phyloP scores from a whole-genome alignment of 495 filamentous ascomycete genomes.

The Rhizodiscina lignyota region DNA sequence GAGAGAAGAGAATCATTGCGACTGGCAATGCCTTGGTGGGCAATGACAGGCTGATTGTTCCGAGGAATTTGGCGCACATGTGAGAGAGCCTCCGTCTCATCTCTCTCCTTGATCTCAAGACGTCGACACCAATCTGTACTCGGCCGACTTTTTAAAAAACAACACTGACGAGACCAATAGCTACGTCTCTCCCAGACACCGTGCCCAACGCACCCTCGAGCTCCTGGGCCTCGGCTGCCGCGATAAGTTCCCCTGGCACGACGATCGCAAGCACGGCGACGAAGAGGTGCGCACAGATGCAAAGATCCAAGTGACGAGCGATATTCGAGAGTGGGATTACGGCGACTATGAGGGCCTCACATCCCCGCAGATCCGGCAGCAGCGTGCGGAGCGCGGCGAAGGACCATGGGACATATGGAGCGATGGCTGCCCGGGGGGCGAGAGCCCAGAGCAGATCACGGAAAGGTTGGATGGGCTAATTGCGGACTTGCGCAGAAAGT shows the following conservation, averaged over 20 bases:
- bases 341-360: conserved; percentile 90
- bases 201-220: conserved; percentile 76
- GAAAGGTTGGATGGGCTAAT: conserved; percentile 20
- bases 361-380: conserved; percentile 45
- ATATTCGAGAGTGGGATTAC: conserved; percentile 90
- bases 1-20: conserved; percentile 66
- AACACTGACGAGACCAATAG: conserved; percentile 15
- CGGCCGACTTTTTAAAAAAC: not conserved
- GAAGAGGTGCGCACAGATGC: conserved; percentile 32
- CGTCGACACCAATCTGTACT: not conserved
- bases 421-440: conserved; percentile 37
- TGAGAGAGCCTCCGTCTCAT: too few relatives aligned
- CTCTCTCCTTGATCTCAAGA: conserved; percentile 1
- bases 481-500: conserved; percentile 18
- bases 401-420: conserved; percentile 25
- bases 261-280: conserved; percentile 18
- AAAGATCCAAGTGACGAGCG: conserved; percentile 50
- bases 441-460: conserved; percentile 30
- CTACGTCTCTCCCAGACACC: conserved; percentile 75
- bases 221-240: conserved; percentile 49
- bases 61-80: conserved; percentile 63
- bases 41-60: conserved; percentile 70
- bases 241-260: conserved; percentile 36
- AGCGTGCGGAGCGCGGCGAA: conserved; percentile 34
- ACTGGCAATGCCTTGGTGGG: conserved; percentile 76